phyloP scores from a whole-genome alignment of 2,329 filamentous ascomycete species.

The Diaporthe citrichinensis region DNA sequence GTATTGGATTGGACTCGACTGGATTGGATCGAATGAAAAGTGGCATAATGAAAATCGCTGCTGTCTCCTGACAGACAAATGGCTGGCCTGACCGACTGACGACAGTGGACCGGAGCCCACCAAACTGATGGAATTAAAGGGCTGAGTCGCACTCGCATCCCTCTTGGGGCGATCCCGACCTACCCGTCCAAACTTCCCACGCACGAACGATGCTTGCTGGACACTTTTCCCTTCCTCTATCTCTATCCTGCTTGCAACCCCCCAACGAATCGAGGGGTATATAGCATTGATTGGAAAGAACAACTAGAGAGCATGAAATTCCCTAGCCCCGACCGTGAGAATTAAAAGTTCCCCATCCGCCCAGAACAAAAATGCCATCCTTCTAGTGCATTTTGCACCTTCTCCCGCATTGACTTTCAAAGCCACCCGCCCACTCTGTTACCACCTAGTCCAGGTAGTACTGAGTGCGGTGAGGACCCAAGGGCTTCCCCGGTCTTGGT shows the following conservation, averaged over 20 bases:
- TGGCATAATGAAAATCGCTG: neutral
- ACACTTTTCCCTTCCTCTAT: neutral
- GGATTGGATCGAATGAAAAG: neutral
- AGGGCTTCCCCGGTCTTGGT: slow-evolving; percentile 21
- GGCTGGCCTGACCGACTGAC: slow-evolving; percentile 15
- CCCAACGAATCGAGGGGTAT: neutral
- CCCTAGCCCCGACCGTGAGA: neutral
- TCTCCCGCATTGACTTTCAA: slow-evolving; percentile 12
- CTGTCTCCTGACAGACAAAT: neutral
- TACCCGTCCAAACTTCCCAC: neutral
- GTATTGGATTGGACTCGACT: neutral
- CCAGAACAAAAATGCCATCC: slow-evolving; percentile 2
- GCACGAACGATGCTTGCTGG: too few species aligned
- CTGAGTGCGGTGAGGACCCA: neutral
- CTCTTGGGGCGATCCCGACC: neutral
- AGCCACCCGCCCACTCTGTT: slow-evolving; percentile 7
- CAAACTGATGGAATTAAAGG: slow-evolving; percentile 22
- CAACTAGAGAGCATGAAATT: neutral
- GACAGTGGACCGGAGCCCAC: slow-evolving; percentile 8
- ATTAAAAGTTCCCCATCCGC: neutral
- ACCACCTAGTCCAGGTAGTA: neutral
- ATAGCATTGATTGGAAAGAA: slow-evolving; percentile 12
- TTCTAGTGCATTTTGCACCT: slow-evolving; percentile 12
- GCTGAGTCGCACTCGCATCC: slow-evolving; percentile 23
- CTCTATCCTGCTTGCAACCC: neutral